Base-by-base conservation (phyloP, 345 rosid genomes). In the Gossypium stocksii region DNA sequence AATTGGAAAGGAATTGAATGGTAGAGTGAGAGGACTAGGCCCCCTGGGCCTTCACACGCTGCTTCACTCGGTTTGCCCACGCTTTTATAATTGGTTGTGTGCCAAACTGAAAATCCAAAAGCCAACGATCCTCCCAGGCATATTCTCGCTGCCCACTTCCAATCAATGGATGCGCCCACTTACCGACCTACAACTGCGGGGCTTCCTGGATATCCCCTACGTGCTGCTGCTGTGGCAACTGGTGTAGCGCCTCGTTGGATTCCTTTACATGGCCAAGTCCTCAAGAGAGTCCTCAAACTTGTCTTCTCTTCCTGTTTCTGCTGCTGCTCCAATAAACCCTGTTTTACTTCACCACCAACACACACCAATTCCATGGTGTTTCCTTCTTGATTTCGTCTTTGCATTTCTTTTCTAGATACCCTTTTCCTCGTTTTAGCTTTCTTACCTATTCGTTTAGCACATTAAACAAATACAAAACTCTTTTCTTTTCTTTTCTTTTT, bases 261-360 rank as follows among this genome's bases (percentile, higher is more conserved):
- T 68, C 72, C 72, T 68, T 15, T 48, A 25, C 72, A 44, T 23
- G 72, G 72, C 43, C 19, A 48, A 68, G 72, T 68, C 20, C 72
- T 68, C 14, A 68, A 44, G 22, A 48, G 44, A 48, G 8, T 25
- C 7, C 72, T 68, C 58, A 68, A 49, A 14, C 72, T 68, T 25
- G 2, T 68, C 7, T 49, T 68, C 58, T 48, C 43, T 25, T 48
- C 58, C 56, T 13, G 71, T 13, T 4, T 20, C 6, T 46, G n/a
- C 38, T 22, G 41, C 57, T 29, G 38, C 41, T 9, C 3, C 49
- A 64, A 41, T 64, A n/a, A n/a, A 63, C 48, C 48, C 48, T 3
- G 15, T 1, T 16, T 52, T 52, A 2, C 57, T 23, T 67, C 56
- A 7, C 17, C 20, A 23, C 15, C 3, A 14, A 8, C 9, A 64